A percentile compares a stretch with the other conserved stretches of the same genome.
These are phyloP conservation scores for Myxozyma monticola DNA, from an alignment of 805 yeast species.

Conservation along the genomic window DNA sequence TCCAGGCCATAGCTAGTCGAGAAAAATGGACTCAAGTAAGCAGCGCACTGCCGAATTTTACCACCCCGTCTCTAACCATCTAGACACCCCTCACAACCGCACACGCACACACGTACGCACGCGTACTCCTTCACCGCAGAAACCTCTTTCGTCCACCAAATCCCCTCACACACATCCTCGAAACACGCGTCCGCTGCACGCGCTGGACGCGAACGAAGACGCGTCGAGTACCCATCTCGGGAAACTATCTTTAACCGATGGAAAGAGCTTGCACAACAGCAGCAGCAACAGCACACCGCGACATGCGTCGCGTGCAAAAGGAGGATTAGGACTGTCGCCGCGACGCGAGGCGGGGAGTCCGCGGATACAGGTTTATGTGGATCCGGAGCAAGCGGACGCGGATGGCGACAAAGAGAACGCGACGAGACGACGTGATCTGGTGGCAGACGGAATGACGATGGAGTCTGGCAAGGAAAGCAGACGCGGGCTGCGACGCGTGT, in stretches of 20 bases:
- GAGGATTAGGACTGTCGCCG: neutral
- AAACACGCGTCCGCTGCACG: too few relatives aligned
- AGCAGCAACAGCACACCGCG: neutral
- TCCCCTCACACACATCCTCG: too few relatives aligned
- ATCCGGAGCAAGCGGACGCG: neutral
- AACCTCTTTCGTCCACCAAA: too few relatives aligned
- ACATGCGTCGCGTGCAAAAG: slow-evolving; percentile 1
- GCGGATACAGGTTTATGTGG: slow-evolving; percentile 6
- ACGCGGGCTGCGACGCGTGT: slow-evolving; percentile 3
- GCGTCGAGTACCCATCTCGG: too few relatives aligned
- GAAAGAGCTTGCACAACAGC: neutral
- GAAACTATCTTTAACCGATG: too few relatives aligned
- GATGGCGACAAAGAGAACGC: slow-evolving; percentile 12
- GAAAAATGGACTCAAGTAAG: too few relatives aligned
- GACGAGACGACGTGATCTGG: neutral
- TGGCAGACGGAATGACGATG: too few relatives aligned
- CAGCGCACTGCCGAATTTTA: too few relatives aligned
- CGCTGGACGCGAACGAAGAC: slow-evolving; percentile 14
- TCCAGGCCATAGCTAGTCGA: too few relatives aligned
- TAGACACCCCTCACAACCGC: too few relatives aligned
- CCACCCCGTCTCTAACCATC: too few relatives aligned
- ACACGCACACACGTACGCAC: slow-evolving; percentile 1
- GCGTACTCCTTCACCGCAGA: slow-evolving; percentile 12
- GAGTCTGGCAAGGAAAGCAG: neutral
- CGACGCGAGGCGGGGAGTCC: neutral